phyloP scores from a whole-genome alignment of 2,329 filamentous ascomycete species.

The Hymenoscyphus fructigenus region DNA sequence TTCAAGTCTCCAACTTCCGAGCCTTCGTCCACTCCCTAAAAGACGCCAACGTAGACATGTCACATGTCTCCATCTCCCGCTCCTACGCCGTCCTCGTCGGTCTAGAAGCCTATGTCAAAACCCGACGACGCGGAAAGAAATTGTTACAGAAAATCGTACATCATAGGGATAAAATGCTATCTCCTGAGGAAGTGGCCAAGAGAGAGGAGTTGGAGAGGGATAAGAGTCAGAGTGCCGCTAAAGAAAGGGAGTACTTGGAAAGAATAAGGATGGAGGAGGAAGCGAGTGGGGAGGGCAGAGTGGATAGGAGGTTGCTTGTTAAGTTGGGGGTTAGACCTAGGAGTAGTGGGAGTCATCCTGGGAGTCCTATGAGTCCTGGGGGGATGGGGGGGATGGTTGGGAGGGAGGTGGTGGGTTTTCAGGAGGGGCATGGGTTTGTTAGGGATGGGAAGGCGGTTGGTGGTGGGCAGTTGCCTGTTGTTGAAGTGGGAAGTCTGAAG shows the following conservation, averaged over 20 bases:
- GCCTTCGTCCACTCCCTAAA: conserved; percentile 74
- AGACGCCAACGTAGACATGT: conserved; percentile 75
- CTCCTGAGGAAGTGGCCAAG: conserved; percentile 57
- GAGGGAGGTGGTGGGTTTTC: not conserved
- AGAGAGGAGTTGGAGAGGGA: conserved; percentile 60
- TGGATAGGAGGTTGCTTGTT: conserved; percentile 40
- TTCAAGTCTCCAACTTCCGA: conserved; percentile 72
- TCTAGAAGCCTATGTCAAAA: conserved; percentile 75
- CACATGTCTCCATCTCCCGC: conserved; percentile 73
- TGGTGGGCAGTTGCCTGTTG: not conserved
- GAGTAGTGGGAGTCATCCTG: conserved; percentile 4
- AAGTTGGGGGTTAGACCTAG: conserved; percentile 38
- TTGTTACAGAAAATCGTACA: conserved; percentile 50
- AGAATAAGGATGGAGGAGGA: conserved; percentile 31
- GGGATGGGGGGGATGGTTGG: conserved; percentile 4
- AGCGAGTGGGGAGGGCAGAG: conserved; percentile 23
- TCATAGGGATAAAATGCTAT: conserved; percentile 57
- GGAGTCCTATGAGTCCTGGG: not conserved
- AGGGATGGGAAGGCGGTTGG: not conserved
- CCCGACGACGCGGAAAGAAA: conserved; percentile 60
- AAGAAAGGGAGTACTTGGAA: conserved; percentile 45
- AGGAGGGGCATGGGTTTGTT: not conserved
- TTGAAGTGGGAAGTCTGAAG: not conserved
- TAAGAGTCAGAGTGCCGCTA: conserved; percentile 57
- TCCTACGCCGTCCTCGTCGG: conserved; percentile 81